These are phyloP conservation scores for Curvularia eragrostidis DNA, from an alignment of 2,329 filamentous ascomycete species.

Conservation along the genomic window DNA sequence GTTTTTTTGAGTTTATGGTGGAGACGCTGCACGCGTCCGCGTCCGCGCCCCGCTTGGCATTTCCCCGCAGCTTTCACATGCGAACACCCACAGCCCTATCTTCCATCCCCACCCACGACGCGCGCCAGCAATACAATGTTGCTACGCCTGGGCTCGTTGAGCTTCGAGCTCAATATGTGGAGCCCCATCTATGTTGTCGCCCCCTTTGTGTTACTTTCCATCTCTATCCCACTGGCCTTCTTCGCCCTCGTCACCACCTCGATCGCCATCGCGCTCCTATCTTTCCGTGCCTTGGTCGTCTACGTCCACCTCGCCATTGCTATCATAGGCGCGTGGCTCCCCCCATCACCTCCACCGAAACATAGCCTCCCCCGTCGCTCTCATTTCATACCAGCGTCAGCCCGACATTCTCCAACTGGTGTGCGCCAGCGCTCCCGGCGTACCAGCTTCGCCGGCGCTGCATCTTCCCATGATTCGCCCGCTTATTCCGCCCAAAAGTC, in stretches of 20 bases:
- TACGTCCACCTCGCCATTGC: constrained; percentile 53
- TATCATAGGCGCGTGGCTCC: constrained; percentile 48
- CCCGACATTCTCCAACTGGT: constrained; percentile 31
- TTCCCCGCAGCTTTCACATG: constrained; percentile 32
- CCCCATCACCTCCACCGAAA: constrained; percentile 29
- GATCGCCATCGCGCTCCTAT: constrained; percentile 48
- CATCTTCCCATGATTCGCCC: constrained; percentile 29
- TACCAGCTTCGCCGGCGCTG: constrained; percentile 32
- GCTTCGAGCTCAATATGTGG: constrained; percentile 30
- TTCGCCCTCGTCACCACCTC: constrained; percentile 50
- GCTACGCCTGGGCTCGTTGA: constrained; percentile 20
- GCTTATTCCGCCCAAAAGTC: constrained; percentile 22
- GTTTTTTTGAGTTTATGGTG: neutral
- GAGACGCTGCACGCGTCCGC: neutral
- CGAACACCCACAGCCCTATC: constrained; percentile 6
- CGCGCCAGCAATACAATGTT: constrained; percentile 15
- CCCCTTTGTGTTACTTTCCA: constrained; percentile 46
- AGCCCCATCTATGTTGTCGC: constrained; percentile 45
- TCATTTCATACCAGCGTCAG: constrained; percentile 18
- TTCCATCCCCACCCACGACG: constrained; percentile 1
- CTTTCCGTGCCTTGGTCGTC: constrained; percentile 50
- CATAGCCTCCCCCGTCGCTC: constrained; percentile 18
- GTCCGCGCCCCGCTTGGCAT: constrained; percentile 18
- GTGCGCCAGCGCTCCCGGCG: constrained; percentile 32
- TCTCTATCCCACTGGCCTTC: constrained; percentile 50